A percentile compares a stretch with the other conserved stretches of the same genome.
phyloP scores from a whole-genome alignment of 306 rosid genomes.

The Styphnolobium japonicum region DNA sequence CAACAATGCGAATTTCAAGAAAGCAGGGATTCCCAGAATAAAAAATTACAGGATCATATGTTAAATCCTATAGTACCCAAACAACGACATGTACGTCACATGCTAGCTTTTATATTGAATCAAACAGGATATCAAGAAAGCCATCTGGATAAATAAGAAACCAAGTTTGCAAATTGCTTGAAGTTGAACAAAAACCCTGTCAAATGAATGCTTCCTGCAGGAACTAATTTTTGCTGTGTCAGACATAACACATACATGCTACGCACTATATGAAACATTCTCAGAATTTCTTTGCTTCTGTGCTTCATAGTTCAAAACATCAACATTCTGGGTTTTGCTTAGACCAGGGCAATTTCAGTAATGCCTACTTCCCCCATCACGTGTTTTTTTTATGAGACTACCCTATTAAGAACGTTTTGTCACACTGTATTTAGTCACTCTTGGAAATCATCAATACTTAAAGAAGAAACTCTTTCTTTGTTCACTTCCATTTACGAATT shows the following conservation, averaged over 20 bases:
- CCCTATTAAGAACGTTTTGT: not conserved
- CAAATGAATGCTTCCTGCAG: not conserved
- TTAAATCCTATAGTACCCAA: not conserved
- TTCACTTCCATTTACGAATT: not conserved
- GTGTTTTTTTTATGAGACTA: not conserved
- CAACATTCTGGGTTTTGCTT: not conserved
- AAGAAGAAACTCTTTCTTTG: not conserved
- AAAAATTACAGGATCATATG: not conserved
- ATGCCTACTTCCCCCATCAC: not conserved
- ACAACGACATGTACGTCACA: not conserved
- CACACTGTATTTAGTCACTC: not conserved
- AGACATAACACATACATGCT: not conserved
- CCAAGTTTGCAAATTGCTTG: not conserved
- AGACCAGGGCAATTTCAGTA: not conserved
- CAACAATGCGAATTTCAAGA: not conserved
- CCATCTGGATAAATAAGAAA: not conserved
- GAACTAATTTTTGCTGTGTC: not conserved
- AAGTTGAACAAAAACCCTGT: not conserved
- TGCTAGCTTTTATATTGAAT: not conserved
- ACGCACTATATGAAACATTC: not conserved
- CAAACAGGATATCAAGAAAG: not conserved
- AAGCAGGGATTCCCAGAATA: not conserved
- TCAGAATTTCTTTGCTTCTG: not conserved
- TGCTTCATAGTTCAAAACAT: not conserved
- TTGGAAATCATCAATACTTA: not conserved